Base-by-base conservation (phyloP, 1,284 basidiomycete species). In the Abortiporus biennis region DNA sequence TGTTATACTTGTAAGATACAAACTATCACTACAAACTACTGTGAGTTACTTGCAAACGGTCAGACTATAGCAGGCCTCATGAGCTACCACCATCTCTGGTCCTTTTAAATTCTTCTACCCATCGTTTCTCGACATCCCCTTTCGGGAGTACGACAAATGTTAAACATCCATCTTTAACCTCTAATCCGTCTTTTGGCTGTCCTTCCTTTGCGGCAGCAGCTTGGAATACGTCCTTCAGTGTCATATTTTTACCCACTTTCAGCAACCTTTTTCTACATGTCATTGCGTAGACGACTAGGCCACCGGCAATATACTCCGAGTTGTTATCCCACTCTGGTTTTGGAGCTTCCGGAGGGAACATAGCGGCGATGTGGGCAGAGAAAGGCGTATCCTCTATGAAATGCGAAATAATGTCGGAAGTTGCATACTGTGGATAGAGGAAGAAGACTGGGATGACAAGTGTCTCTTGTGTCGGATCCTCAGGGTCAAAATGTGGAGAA, bases 21-120 rank as follows among this genome's bases (percentile, higher is more conserved):
- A 36, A 36, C 17, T 21, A 19, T 13, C 19, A 17, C 19, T 34
- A 34, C 16, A 17, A 11, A 15, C 22, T n/a, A n/a, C n/a, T n/a
- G n/a, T n/a, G n/a, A n/a, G n/a, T n/a, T n/a, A n/a, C n/a, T n/a
- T n/a, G n/a, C n/a, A n/a, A n/a, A n/a, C n/a, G n/a, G n/a, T n/a
- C 27, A 9, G 27, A 29, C n/a, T 9, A 29, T n/a, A 9, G 9
- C 27, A 29, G 27, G n/a, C 27, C 9, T 29, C 27, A 29, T 29
- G 27, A 9, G 27, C 27, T n/a, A n/a, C n/a, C n/a, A n/a, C n/a
- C n/a, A 16, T 38, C 44, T 55, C 79, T 62, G 20, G 57, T 67
- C 54, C 66, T 72, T 68, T 97, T 98, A 69, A 83, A 94, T 47
- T 89, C 81, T n/a, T 85, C 80, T 21, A 97, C 76, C 93, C 94